Base-by-base conservation (phyloP, 129 eudicot species). In the Sambucus nigra region DNA sequence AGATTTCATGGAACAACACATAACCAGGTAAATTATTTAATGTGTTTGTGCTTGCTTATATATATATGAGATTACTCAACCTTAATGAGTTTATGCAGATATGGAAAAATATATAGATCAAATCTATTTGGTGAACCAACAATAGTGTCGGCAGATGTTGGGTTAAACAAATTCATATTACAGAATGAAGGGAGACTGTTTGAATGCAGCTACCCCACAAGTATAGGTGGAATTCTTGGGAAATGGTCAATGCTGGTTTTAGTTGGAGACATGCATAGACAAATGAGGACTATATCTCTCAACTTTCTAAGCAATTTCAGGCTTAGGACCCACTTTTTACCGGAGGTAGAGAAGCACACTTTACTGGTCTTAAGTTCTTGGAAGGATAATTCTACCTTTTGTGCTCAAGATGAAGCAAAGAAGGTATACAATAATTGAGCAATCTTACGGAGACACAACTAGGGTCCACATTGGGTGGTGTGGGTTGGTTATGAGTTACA, bases 231-330 rank as follows among this genome's bases (percentile, higher is more conserved):
- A 5, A 91, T 91, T 59, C 95, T 91, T 65, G 98, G 98, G 5
- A 85, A 91, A 63, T 91, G 98, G 98, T 85, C 98, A 5, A 91
- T 91, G 98, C 53, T 91, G 70, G 98, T 91, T 67, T 56, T 79
- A 56, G 95, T 85, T 44, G 98, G 95, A 24, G 95, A 91, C 73
- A 91, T 91, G 95, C 98, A 91, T 53, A 82, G 93, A 76, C 86
- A 91, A 28, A 91, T 91, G 98, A 85, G 98, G 75, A 68, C 60
- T 4, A 91, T 91, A 16, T 91, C 98, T 39, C 88, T 91, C 32
- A 91, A 91, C 61, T 91, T 91, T 78, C 70, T 91, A 67, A 84
- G 86, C 61, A 87, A 85, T 76, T 83, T 84, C 17, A 74, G 98
- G 70, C 88, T 91, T 21, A 85, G 68, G 62, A 73, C 81, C 58